Evolutionary conservation across 75 land plant genomes (phyloP), one percentile per base, ranked within the genome.

Genomic region (Pinus tabuliformis): DNA sequence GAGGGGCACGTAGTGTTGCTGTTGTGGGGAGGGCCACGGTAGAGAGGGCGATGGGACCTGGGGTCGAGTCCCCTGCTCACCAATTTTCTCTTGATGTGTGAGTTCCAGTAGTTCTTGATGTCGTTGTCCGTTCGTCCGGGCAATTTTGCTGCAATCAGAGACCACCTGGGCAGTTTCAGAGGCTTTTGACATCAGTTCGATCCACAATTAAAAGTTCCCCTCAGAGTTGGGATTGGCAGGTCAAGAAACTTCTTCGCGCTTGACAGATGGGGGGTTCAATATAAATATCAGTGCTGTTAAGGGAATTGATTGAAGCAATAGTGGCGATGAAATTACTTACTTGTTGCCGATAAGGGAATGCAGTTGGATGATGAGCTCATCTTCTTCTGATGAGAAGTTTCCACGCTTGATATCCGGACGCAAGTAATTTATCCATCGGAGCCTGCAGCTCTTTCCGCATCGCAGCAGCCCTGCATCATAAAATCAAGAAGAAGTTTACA

Each of bases 391-490:
- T 24, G 91, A 81, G 78, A 89, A 89, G 64, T 84, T 87, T 18
- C 91, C 91, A 3, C 91, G 84, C 62, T 89, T 89, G 70, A 89
- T 82, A 73, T 89, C 91, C 5, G 91, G 91, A 4, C 91, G 80
- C 28, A 89, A 78, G 73, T 89, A 89, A 58, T 89, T 86, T 71
- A 89, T 49, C 54, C 54, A 49, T 9, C 54, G 54, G 54, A 49
- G 54, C 54, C 54, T 49, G 12, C 54, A 49, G 12, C 54, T 49
- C 54, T 49, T 49, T 9, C 54, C 54, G 13, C 54, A 49, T 49
- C 54, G 11, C 12, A 49, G 54, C 54, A 49, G 54, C 54, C 54
- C 54, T 49, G 54, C 54, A 49, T 1, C 52, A 8, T 8, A 49
- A 49, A 49, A 49, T 49, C 2, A 49, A 49, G 54, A 45, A 45